phyloP scores from a whole-genome alignment of 768 basidiomycete genomes.

The Cystobasidiopsis lactophilus region DNA sequence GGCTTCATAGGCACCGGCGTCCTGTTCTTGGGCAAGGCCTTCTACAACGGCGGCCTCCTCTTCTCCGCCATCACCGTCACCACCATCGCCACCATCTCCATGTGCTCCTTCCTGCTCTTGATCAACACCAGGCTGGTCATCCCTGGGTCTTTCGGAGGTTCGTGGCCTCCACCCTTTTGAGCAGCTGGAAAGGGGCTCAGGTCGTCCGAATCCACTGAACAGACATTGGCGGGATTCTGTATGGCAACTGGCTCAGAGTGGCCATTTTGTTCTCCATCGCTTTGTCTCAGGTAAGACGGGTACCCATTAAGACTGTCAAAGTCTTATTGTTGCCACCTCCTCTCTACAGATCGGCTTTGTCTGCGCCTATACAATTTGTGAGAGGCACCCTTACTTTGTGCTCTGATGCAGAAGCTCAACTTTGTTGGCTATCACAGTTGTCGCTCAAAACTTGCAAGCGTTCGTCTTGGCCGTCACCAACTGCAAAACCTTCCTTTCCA shows the following conservation, averaged over 20 bases:
- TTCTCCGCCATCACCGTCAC: constrained; percentile 62
- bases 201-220: neutral
- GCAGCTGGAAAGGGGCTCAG: neutral
- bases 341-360: constrained; percentile 49
- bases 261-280: constrained; percentile 68
- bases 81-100: constrained; percentile 60
- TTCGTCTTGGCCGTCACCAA: constrained; percentile 62
- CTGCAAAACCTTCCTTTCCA: constrained; percentile 43
- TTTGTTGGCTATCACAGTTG: neutral
- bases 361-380: constrained; percentile 81
- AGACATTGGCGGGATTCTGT: constrained; percentile 85
- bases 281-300: constrained; percentile 39
- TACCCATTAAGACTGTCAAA: constrained; percentile 18
- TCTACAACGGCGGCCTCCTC: constrained; percentile 81
- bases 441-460: constrained; percentile 31
- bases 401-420: constrained; percentile 35
- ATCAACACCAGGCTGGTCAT: constrained; percentile 70
- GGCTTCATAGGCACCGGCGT: constrained; percentile 90
- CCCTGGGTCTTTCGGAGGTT: constrained; percentile 80
- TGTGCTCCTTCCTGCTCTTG: constrained; percentile 82
- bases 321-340: neutral
- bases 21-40: constrained; percentile 84
- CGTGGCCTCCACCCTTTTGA: too few relatives aligned
- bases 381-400: too few relatives aligned
- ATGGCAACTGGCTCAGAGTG: constrained; percentile 82